Evolutionary conservation across 768 basidiomycete species (phyloP), one percentile per base, ranked within the genome.

Genomic region (Trametes gibbosa): DNA sequence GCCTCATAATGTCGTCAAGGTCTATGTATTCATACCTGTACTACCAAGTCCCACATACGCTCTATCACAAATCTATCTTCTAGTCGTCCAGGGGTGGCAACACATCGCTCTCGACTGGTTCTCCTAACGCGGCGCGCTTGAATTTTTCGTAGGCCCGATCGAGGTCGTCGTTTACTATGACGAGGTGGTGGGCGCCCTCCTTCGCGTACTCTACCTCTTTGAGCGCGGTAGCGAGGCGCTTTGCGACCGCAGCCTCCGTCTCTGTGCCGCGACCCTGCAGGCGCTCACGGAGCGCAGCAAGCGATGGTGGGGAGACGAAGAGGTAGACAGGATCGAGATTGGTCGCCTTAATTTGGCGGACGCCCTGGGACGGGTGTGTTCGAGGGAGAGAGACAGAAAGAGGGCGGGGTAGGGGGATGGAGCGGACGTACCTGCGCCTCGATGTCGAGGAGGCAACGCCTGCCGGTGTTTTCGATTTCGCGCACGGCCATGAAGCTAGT

Each of bases 361-460:
- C 92, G 50, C 96, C 96, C 92, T 95, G 73, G 35, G 53, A 58
- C 29, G 29, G 53, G 45, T 56, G 47, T 55, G 56, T 63, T 66
- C 53, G 61, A 59, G 53, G 58, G 58, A 52, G 32, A 47, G 57
- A 52, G 35, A 40, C 46, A 50, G 48, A 35, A 32, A 10, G 55
- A 27, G 5, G 29, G 10, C 29, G 29, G 29, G 29, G 29, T 10
- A 4, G 5, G 29, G 29, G 29, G 37, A 29, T 41, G 39, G 55
- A 23, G 53, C 32, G 19, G 47, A 75, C 78, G 56, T 69, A 91
- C 93, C 87, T 98, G 95, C 10, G 90, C 87, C 68, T 98, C 96
- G 58, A 98, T 98, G 70, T 98, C 96, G 39, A 98, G 81, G 58
- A 98, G 87, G 70, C 96, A 98, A 13, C 92, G 84, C 61, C 81